phyloP scores from a whole-genome alignment of 139 green algal genomes.

The Nannochloris sp. region DNA sequence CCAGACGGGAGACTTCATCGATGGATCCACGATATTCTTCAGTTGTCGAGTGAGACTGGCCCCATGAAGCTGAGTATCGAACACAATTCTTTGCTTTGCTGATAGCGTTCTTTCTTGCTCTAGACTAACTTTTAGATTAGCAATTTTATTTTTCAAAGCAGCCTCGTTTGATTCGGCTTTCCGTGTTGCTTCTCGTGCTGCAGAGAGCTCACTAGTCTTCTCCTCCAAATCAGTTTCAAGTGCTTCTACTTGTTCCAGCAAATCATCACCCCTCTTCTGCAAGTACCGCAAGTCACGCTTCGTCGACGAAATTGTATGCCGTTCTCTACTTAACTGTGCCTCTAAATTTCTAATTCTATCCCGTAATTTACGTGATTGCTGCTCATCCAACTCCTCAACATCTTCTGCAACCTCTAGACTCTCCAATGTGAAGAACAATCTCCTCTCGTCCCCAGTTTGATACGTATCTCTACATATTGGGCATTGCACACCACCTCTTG shows the following conservation, averaged over 20 bases:
- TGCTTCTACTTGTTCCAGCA: too few species aligned
- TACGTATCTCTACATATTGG: too few species aligned
- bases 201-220: too few species aligned
- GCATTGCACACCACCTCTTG: too few species aligned
- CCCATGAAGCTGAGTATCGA: background rate
- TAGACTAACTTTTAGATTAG: background rate
- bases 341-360: constrained; percentile 2
- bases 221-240: too few species aligned
- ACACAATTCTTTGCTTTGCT: background rate
- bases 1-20: background rate
- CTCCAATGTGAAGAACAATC: background rate
- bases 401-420: background rate
- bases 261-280: too few species aligned
- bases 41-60: background rate
- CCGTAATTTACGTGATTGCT: background rate
- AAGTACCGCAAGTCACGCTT: too few species aligned
- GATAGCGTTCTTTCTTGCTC: background rate
- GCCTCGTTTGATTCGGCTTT: background rate
- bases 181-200: background rate
- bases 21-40: background rate
- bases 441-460: background rate
- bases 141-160: background rate
- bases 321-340: background rate
- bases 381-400: background rate
- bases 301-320: background rate